phyloP scores from a whole-genome alignment of 148 eudicot species.

The Vaccinium myrtillus region DNA sequence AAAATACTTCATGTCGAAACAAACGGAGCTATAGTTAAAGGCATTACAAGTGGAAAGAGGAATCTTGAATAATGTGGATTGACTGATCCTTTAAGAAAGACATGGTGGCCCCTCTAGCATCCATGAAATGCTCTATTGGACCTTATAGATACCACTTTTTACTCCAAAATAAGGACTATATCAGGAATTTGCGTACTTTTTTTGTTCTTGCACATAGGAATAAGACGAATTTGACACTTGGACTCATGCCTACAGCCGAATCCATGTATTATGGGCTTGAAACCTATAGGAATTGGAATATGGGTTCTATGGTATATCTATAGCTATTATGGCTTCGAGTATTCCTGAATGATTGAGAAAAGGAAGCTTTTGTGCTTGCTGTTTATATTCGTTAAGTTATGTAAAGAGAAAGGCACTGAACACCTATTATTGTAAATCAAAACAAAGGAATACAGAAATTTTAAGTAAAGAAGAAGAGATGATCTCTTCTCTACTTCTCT shows the following conservation, averaged over 20 bases:
- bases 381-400: neutral
- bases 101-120: neutral
- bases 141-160: neutral
- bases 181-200: neutral
- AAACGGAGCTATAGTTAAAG: neutral
- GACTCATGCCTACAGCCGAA: neutral
- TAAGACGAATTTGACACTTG: neutral
- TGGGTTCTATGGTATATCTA: neutral
- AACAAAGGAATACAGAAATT: neutral
- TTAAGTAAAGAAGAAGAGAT: neutral
- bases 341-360: neutral
- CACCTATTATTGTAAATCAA: neutral
- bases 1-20: too few relatives aligned
- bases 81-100: neutral
- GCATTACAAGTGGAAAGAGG: slow-evolving; percentile 1
- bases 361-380: neutral
- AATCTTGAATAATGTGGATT: neutral
- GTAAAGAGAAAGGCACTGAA: neutral
- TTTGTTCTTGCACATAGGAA: neutral
- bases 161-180: neutral
- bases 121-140: neutral
- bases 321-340: neutral
- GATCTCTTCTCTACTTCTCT: neutral
- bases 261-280: neutral
- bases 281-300: slow-evolving; percentile 1